Evolutionary conservation across 768 basidiomycete species (phyloP), one percentile per base, ranked within the genome.

Genomic region (Lactarius trivialis): DNA sequence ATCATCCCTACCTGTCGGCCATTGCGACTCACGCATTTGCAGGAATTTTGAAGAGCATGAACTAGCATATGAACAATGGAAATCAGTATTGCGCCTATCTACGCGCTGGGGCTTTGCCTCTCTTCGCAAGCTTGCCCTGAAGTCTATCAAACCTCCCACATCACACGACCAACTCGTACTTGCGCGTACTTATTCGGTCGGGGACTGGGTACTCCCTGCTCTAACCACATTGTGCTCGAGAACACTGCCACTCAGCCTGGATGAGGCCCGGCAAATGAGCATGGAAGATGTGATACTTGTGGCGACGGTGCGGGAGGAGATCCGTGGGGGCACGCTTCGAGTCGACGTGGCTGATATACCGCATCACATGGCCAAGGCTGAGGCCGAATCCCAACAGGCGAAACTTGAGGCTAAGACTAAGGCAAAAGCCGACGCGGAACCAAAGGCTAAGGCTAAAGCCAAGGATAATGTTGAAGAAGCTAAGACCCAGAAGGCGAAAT

Each of bases 121-220:
- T 11, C 60, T 64, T 36, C 65, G 65, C 4, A 24, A 60, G 9
- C 62, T 64, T 11, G 37, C 65, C 12, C 52, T 64, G 26, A 21
- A 49, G 21, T 34, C 21, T 3, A 41, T 64, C 1, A 39, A 34
- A 19, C 33, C 56, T 45, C 43, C 59, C 11, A 60, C 63, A 2
- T 17, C 59, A 0, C 33, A 60, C 24, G 61, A 63, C 33, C 43
- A 54, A 19, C 7, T 63, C 14, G 21, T 58, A 8, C 51, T 63
- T 15, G 61, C 24, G 7, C 61, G 51, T 33, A 17, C 56, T 15
- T 63, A 58, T 50, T 36, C 34, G 19, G 7, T 63, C 14, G 24
- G 45, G 1, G 15, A 50, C 7, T 63, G 56, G 56, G 21, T 63
- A 15, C n/a, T 58, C 17, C 50, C 51, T 19, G 51, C 41, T 2